Base-by-base conservation (phyloP, 371 early-diverging fungal species). In the Circinella minor region DNA sequence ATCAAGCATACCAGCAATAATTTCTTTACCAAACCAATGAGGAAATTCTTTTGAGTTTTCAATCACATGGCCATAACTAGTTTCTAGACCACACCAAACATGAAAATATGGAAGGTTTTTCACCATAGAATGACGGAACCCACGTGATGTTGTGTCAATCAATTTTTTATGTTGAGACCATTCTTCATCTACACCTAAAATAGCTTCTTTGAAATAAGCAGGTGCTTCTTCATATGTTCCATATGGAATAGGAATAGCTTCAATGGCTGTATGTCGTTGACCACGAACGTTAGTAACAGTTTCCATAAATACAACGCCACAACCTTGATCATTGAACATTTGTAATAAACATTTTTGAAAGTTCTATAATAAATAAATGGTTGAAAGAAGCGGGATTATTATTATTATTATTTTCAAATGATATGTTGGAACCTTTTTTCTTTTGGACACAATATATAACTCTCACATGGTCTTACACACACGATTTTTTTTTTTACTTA, bases 61-160 rank as follows among this genome's bases (percentile, higher is more conserved):
- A 78, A 98, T 97, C n/a, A 97, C 93, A 77, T 98, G 99, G 1
- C 97, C 99, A 66, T 88, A 89, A 1, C 99, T 96, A 48, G 90
- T 85, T 68, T 95, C 91, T 3, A 93, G 90, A 39, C 92, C 91
- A 69, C 90, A 93, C 99, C 99, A 98, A 1, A 98, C 96, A 71
- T 98, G 99, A 72, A 98, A 97, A 75, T 94, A 98, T 3, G 98
- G 96, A 72, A 97, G 64, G 55, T 92, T 85, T 27, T 88, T 83
- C 7, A 91, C 90, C 84, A 95, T 80, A 1, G 90, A 85, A 38
- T 86, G 71, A 18, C 94, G 86, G 73, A 95, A 93, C 10, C 93
- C 93, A 60, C 90, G 83, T 6, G 82, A 78, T 7, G 78, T 72
- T 0, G 98, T 98, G 48, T 94, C 94, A 60, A 96, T 95, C 27